A percentile compares a stretch with the other conserved stretches of the same genome.
Conservation (phyloP, 2,329 filamentous ascomycete genomes). For the Aquanectria penicillioides region DNA sequence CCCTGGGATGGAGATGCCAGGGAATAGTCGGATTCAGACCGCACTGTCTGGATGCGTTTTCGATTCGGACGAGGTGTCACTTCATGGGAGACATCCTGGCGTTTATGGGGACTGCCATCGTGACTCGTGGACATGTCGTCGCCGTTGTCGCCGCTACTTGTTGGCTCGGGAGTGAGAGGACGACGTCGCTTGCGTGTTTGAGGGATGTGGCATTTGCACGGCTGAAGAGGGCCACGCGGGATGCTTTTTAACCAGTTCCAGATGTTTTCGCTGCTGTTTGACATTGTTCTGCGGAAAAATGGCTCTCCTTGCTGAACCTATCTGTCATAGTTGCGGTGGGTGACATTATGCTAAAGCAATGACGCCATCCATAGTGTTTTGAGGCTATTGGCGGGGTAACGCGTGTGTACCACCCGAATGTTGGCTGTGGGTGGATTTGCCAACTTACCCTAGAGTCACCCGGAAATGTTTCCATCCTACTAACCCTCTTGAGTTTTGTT, state of each 20-base stretch:
- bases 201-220: background rate
- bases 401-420: no score
- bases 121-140: background rate
- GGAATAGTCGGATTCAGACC: conserved; percentile 20
- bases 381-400: background rate
- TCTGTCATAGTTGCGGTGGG: no score
- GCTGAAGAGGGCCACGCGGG: background rate
- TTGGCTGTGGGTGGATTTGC: no score
- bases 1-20: background rate
- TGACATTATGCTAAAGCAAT: background rate
- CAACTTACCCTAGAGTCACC: no score
- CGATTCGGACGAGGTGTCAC: background rate
- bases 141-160: background rate
- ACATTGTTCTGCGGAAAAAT: background rate
- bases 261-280: background rate
- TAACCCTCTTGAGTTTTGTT: no score
- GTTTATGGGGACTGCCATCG: background rate
- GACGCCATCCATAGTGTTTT: background rate
- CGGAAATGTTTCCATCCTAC: no score
- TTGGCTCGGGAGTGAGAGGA: background rate
- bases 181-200: conserved; percentile 9
- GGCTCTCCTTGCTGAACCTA: background rate
- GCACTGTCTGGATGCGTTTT: conserved; percentile 7
- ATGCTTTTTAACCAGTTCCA: conserved; percentile 5
- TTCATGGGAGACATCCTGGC: background rate